A percentile compares a stretch with the other conserved stretches of the same genome.
Evolutionary conservation across 768 basidiomycete species (phyloP).

Genomic region (Galerina marginata): DNA sequence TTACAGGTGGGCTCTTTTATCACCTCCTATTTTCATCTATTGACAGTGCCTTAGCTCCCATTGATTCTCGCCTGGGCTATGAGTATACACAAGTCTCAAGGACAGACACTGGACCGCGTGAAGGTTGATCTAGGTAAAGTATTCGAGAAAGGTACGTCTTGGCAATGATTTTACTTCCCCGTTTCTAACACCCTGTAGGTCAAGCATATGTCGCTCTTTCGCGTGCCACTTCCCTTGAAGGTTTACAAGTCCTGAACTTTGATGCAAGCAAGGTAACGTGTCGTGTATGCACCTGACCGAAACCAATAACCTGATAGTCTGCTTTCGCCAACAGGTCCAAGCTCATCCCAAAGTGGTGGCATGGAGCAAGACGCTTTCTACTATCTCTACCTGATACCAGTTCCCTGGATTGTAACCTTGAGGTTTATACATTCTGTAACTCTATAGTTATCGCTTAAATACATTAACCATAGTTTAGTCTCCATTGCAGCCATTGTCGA

Average conservation of each 20-base stretch:
- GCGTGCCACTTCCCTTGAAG: conserved; percentile 84
- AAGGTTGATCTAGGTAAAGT: conserved; percentile 93
- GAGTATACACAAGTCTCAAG: conserved; percentile 98
- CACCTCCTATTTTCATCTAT: not conserved
- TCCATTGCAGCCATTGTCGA: no score
- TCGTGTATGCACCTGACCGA: not conserved
- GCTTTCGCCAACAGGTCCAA: conserved; percentile 54
- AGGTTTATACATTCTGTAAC: not conserved
- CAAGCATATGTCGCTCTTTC: conserved; percentile 93
- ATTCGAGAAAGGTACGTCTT: conserved; percentile 81
- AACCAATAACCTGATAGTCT: not conserved
- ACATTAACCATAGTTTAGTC: not conserved
- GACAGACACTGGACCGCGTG: conserved; percentile 93
- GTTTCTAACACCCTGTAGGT: conserved; percentile 46
- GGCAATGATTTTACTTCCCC: not conserved
- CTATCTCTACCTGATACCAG: conserved; percentile 30
- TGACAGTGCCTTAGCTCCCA: conserved; percentile 59
- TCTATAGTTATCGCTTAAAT: not conserved
- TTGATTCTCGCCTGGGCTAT: conserved; percentile 96
- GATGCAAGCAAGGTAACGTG: conserved; percentile 66
- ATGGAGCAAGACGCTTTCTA: conserved; percentile 76
- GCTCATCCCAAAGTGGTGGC: conserved; percentile 74
- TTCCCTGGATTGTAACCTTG: not conserved
- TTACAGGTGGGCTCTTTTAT: conserved; percentile 63
- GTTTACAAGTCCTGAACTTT: conserved; percentile 85